Evolutionary conservation across 345 rosid genomes (phyloP).

Genomic region (Brassica rapa): DNA sequence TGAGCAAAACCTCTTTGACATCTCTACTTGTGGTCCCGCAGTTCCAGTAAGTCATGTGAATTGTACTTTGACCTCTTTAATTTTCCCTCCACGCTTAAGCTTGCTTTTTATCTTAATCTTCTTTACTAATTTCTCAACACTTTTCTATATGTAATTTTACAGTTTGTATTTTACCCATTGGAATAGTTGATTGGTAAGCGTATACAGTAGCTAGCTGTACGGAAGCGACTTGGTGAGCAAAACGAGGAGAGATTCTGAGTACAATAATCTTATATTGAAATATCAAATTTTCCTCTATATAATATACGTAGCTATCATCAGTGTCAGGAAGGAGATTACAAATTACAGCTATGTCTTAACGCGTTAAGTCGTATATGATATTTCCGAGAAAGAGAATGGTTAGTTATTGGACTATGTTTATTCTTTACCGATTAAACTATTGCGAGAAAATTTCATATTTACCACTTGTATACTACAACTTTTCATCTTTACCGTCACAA

Average conservation of each 20-base stretch:
- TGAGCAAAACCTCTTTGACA: too few relatives aligned
- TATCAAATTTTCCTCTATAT: background rate
- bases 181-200: constrained; percentile 3
- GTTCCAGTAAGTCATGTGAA: too few relatives aligned
- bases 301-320: constrained; percentile 21
- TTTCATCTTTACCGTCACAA: too few relatives aligned
- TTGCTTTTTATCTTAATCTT: too few relatives aligned
- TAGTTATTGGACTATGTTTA: constrained; percentile 11
- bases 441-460: background rate
- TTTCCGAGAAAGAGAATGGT: constrained; percentile 31
- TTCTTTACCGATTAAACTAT: constrained; percentile 10
- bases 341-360: constrained; percentile 41
- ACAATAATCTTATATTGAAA: constrained; percentile 4
- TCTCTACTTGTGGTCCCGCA: too few relatives aligned
- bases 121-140: too few relatives aligned
- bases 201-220: constrained; percentile 36
- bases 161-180: background rate
- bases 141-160: background rate
- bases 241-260: constrained; percentile 30
- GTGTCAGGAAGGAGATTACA: constrained; percentile 39
- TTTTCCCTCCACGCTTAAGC: too few relatives aligned
- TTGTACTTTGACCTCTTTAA: too few relatives aligned
- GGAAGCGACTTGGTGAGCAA: constrained; percentile 42
- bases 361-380: constrained; percentile 31
- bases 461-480: too few relatives aligned